Conservation (phyloP, 75 land plant species). For the Pinus tabuliformis region DNA sequence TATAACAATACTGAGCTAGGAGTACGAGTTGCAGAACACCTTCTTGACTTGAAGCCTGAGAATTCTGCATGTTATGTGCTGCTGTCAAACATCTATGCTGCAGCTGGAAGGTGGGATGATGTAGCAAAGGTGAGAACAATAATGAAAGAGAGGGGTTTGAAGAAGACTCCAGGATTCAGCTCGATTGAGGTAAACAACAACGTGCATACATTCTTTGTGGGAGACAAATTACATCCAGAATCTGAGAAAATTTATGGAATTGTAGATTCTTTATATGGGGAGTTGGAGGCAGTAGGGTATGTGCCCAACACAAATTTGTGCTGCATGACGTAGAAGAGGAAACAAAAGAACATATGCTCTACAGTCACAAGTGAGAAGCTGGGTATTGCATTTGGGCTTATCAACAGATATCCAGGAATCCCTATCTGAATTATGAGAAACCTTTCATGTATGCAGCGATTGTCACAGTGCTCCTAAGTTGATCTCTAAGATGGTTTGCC, state of each 20-base stretch:
- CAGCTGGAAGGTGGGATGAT: constrained; percentile 40
- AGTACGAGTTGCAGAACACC: constrained; percentile 21
- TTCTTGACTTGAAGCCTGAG: constrained; percentile 34
- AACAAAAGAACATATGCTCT: not conserved
- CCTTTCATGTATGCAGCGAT: constrained; percentile 8
- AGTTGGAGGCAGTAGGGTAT: constrained; percentile 1
- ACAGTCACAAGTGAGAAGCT: constrained; percentile 13
- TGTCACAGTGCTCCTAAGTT: constrained; percentile 9
- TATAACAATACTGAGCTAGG: constrained; percentile 26
- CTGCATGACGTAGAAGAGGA: constrained; percentile 11
- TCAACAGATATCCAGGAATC: not conserved
- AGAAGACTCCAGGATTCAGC: constrained; percentile 15
- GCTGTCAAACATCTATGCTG: constrained; percentile 42
- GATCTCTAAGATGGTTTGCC: not conserved
- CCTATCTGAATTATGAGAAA: constrained; percentile 1
- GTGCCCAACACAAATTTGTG: not conserved
- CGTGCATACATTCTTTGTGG: constrained; percentile 8
- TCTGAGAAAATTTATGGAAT: not conserved
- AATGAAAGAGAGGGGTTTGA: constrained; percentile 21
- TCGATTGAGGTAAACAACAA: constrained; percentile 9
- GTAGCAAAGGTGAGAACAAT: constrained; percentile 23
- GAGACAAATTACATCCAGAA: constrained; percentile 4
- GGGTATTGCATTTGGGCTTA: constrained; percentile 23
- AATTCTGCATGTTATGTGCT: constrained; percentile 22
- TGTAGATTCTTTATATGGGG: not conserved